Evolutionary conservation across 768 basidiomycete species (phyloP).

Genomic region (Rubroboletus satanas): DNA sequence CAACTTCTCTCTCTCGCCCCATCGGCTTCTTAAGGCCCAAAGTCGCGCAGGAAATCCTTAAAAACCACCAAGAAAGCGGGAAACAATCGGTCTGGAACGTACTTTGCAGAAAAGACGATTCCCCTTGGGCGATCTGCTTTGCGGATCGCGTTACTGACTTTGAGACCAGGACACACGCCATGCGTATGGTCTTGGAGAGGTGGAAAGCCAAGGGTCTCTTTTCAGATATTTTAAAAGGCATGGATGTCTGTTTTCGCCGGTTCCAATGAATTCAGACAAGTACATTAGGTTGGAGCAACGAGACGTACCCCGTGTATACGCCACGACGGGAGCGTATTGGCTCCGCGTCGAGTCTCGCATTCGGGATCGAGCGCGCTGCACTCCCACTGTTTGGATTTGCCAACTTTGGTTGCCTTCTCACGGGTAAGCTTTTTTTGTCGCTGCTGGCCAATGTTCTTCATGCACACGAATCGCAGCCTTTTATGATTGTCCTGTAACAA

Average conservation of each 20-base stretch:
- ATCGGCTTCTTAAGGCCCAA: constrained; percentile 20
- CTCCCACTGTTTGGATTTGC: constrained; percentile 43
- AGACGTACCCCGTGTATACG: constrained; percentile 24
- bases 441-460: not conserved
- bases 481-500: constrained; percentile 30
- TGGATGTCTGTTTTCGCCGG: not conserved
- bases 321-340: constrained; percentile 10
- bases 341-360: constrained; percentile 21
- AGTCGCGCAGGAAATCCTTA: constrained; percentile 12
- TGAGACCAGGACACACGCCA: constrained; percentile 13
- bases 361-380: constrained; percentile 42
- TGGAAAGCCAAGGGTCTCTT: constrained; percentile 20
- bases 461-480: constrained; percentile 26
- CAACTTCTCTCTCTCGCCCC: constrained; percentile 8
- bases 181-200: constrained; percentile 8
- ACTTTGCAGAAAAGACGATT: constrained; percentile 9
- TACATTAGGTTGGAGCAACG: constrained; percentile 22
- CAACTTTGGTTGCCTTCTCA: constrained; percentile 43
- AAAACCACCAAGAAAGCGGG: constrained; percentile 4
- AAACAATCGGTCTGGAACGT: constrained; percentile 17
- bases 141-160: constrained; percentile 14
- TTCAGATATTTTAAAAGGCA: constrained; percentile 22
- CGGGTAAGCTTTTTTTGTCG: constrained; percentile 23
- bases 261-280: not conserved
- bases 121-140: constrained; percentile 22